Evolutionary conservation across 306 rosid genomes (phyloP), one percentile per base, ranked within the genome.

Genomic region (Psophocarpus tetragonolobus): DNA sequence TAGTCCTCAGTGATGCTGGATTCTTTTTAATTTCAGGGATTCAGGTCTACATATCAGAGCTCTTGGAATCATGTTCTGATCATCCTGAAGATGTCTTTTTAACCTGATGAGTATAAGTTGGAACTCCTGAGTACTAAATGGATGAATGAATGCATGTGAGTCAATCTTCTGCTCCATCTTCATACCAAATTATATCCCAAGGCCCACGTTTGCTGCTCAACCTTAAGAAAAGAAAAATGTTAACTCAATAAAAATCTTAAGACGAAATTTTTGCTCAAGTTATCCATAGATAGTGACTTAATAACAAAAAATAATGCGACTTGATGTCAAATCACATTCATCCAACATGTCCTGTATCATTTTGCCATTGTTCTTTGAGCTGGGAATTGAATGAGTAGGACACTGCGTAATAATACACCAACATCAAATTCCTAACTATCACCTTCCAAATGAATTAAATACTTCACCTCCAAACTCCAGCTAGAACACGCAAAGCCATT

Each of bases 401-500:
- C 32, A 69, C 14, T 0, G 36, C 8, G 24, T 64, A 41, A 12
- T 51, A 36, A 38, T 53, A 58, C 47, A 61, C 67, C 17, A 51
- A 24, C 10, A 53, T 47, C 39, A 8, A 65, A 24, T 44, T 58
- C 26, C 35, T 47, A 71, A 50, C 9, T 13, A 23, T 60, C 48
- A 74, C 13, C 61, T n/a, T 66, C 24, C 68, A 48, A 51, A 73
- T 14, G 39, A 80, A 78, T 27, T 15, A 56, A 45, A 78, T 8
- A 65, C 73, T 78, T 79, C 83, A 92, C 97, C 98, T 95, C 97
- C 93, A 92, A 35, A 81, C 68, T 80, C 97, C 98, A 9, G 90
- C 96, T 76, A 87, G 69, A 6, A 92, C 94, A 77, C 93, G 97
- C 83, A 92, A 71, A 51, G 83, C 73, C 99, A 95, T 95, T 88